These are phyloP conservation scores for Arabidopsis suecica DNA, from an alignment of 345 rosid genomes.

Conservation along the genomic window DNA sequence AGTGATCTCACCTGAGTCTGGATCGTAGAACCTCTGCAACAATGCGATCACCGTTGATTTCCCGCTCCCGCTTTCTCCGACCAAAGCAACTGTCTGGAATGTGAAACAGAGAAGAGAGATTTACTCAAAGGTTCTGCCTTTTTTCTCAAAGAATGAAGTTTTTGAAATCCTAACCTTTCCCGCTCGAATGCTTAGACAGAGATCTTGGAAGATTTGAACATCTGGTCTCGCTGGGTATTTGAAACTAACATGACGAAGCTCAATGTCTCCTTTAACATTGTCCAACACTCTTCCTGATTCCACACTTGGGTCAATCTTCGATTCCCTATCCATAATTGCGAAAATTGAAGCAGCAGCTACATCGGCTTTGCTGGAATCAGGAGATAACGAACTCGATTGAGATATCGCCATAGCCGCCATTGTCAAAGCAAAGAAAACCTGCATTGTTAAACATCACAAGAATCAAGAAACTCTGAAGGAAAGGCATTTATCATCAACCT, in stretches of 20 bases:
- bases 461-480: not conserved
- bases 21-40: slow-evolving; percentile 82
- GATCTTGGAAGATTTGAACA: slow-evolving; percentile 67
- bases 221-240: slow-evolving; percentile 85
- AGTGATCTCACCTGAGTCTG: slow-evolving; percentile 72
- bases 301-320: slow-evolving; percentile 72
- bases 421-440: slow-evolving; percentile 84
- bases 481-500: not conserved
- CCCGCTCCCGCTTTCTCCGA: slow-evolving; percentile 92
- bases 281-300: slow-evolving; percentile 66
- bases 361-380: slow-evolving; percentile 70
- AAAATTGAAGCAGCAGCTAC: slow-evolving; percentile 73
- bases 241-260: slow-evolving; percentile 71
- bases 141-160: not conserved
- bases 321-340: slow-evolving; percentile 65
- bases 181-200: slow-evolving; percentile 67
- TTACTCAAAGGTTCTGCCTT: not conserved
- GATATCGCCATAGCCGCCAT: slow-evolving; percentile 70
- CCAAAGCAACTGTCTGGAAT: slow-evolving; percentile 79
- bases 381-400: slow-evolving; percentile 68
- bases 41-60: slow-evolving; percentile 81
- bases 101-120: not conserved
- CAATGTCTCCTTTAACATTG: slow-evolving; percentile 69
- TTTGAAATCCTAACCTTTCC: slow-evolving; percentile 58
- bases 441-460: slow-evolving; percentile 4